Conservation (phyloP, 805 yeast species). For the Metschnikowia dekortorum region DNA sequence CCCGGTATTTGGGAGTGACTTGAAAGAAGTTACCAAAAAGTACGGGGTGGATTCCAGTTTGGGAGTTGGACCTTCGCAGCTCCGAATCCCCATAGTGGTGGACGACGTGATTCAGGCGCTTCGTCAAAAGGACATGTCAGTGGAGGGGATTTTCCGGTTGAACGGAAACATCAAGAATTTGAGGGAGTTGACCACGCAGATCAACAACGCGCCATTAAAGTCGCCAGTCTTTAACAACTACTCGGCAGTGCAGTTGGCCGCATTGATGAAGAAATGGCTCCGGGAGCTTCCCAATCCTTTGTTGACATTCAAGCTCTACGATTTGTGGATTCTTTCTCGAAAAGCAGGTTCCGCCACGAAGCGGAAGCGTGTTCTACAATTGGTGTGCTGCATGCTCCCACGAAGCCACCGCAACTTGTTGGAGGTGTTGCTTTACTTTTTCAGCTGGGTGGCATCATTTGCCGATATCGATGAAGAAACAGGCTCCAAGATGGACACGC, state of each 20-base stretch:
- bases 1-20: constrained; percentile 72
- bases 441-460: constrained; percentile 94
- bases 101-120: constrained; percentile 83
- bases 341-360: constrained; percentile 41
- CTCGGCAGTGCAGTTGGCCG: constrained; percentile 88
- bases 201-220: constrained; percentile 68
- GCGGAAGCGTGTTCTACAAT: constrained; percentile 53
- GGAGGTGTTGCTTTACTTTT: constrained; percentile 80
- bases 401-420: constrained; percentile 74
- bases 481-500: constrained; percentile 90
- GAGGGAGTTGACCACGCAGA: constrained; percentile 64
- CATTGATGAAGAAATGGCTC: constrained; percentile 82
- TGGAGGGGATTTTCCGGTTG: constrained; percentile 92
- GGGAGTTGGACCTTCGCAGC: constrained; percentile 77
- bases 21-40: constrained; percentile 62
- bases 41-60: constrained; percentile 80
- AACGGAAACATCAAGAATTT: constrained; percentile 90
- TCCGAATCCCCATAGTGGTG: constrained; percentile 77
- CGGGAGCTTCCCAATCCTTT: constrained; percentile 92
- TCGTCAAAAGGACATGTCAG: constrained; percentile 88
- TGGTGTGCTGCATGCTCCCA: constrained; percentile 75
- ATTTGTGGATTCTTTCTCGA: constrained; percentile 72
- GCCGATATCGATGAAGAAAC: constrained; percentile 86
- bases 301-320: constrained; percentile 69
- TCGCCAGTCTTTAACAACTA: constrained; percentile 71